Percentiles rank a stretch among this genome's conserved stretches.
These are phyloP conservation scores for Heliamphora pulchella DNA, from an alignment of 179 eudicot species.

Conservation along the genomic window DNA sequence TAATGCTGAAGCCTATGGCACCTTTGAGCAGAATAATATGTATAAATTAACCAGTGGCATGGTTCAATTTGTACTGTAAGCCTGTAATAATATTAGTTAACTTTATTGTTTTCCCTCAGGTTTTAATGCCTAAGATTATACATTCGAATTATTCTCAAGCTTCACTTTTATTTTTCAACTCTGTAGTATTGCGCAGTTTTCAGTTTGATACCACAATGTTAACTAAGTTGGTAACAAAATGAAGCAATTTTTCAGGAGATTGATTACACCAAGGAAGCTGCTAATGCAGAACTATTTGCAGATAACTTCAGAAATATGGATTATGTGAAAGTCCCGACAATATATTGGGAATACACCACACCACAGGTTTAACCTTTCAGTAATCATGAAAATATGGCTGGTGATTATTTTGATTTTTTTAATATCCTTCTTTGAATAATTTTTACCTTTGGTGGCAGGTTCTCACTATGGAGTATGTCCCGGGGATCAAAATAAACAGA, in stretches of 20 bases:
- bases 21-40: background rate
- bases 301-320: slow-evolving; percentile 70
- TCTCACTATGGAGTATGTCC: slow-evolving; percentile 93
- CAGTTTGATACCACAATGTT: background rate
- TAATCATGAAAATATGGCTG: slow-evolving; percentile 6
- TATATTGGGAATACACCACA: slow-evolving; percentile 86
- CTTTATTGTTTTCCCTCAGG: background rate
- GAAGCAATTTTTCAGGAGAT: slow-evolving; percentile 44
- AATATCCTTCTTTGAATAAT: slow-evolving; percentile 18
- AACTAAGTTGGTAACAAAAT: background rate
- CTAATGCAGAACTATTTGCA: slow-evolving; percentile 89
- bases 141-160: background rate
- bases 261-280: slow-evolving; percentile 96
- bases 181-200: background rate
- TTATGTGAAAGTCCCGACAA: slow-evolving; percentile 89
- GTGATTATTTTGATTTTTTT: slow-evolving; percentile 9
- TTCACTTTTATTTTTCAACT: background rate
- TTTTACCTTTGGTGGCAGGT: slow-evolving; percentile 40
- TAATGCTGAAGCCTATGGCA: background rate
- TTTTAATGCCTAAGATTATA: background rate
- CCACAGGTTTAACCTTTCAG: slow-evolving; percentile 62
- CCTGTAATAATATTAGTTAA: background rate
- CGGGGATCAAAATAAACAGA: slow-evolving; percentile 94
- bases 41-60: background rate
- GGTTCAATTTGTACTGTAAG: background rate